Evolutionary conservation across 805 yeast genomes (phyloP), one percentile per base, ranked within the genome.

Genomic region (Lipomyces oligophaga): DNA sequence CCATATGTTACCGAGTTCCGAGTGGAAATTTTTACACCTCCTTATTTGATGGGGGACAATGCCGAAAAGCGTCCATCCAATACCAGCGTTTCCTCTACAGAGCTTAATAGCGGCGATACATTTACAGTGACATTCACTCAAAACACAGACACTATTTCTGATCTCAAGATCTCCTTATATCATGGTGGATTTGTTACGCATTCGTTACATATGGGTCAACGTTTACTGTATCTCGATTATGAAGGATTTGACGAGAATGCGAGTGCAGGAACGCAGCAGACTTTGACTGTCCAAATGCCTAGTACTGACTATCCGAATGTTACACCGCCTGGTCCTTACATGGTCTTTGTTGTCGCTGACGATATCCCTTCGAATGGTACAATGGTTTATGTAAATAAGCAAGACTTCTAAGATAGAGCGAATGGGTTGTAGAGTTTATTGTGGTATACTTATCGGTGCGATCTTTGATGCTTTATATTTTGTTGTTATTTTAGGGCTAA

Each of bases 1-100:
- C 55, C 55, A 5, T 50, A 42, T 22, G 55, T 50, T 16, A 50
- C 55, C 4, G 52, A 47, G 13, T 50, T 46, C 45, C 41, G 47
- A 3, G 55, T 50, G 34, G 55, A 50, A 27, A 47, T 50, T 16
- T 50, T 38, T 37, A 50, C 55, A 11, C 55, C 55, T 1, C 52
- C 52, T 3, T 50, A 50, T 28, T 27, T 46, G 18, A 50, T 38
- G 45, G 54, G 51, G n/a, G 45, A 37, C n/a, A 49, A 49, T n/a
- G 44, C 47, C 10, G 33, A 34, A 4, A 34, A 7, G 7, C 38
- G 55, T 5, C 55, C 55, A 7, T 18, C 19, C 24, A 38, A 42
- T 19, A 21, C 43, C 15, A 32, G 39, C 10, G 33, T 50, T 15
- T 34, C 47, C 18, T 32, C 39, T 1, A 32, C 33, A 4, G 33